Base-by-base conservation (phyloP, 192 early-diverging fungal genomes). In the Thamnidium elegans region DNA sequence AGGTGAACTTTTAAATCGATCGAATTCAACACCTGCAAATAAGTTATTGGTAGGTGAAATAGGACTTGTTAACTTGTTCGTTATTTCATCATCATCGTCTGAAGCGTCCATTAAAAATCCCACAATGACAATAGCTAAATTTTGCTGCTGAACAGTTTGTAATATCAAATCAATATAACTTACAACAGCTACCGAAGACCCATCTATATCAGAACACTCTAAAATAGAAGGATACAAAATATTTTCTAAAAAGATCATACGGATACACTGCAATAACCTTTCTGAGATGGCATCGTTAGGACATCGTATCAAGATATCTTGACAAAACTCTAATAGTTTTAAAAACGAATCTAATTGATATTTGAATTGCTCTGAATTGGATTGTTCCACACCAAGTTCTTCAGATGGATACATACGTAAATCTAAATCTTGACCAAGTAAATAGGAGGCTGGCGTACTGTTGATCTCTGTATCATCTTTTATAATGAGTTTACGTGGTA, bases 181-280 rank as follows among this genome's bases (percentile, higher is more conserved):
- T 66, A 98, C 88, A 1, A 91, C 87, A 5, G 94, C 89, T 0
- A 94, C 90, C 13, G 93, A 87, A 53, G 90, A 92, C 3, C 93
- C 94, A 72, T 98, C 94, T 19, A 89, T 91, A 72, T 98, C 96
- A 0, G 92, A 94, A 66, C 90, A 90, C 56, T 91, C 91, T 36
- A 89, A 71, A 54, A 96, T 80, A 32, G 89, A 89, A 11, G 94
- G 89, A 55, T 92, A 90, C 42, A 98, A 79, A 59, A 95, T 94
- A 39, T 90, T 87, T 50, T 90, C 90, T 48, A 98, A 76, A 72
- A 96, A 93, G 31, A 89, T 86, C 23, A 79, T 73, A 58, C 88
- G 82, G 69, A 98, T 77, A 47, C 87, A 87, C 26, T 71, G 70
- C 46, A 93, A 69, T 15, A 98, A 72, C 4, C 69, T 69, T 7